phyloP scores from a whole-genome alignment of 192 early-diverging fungal genomes.

The Entomortierella chlamydospora region DNA sequence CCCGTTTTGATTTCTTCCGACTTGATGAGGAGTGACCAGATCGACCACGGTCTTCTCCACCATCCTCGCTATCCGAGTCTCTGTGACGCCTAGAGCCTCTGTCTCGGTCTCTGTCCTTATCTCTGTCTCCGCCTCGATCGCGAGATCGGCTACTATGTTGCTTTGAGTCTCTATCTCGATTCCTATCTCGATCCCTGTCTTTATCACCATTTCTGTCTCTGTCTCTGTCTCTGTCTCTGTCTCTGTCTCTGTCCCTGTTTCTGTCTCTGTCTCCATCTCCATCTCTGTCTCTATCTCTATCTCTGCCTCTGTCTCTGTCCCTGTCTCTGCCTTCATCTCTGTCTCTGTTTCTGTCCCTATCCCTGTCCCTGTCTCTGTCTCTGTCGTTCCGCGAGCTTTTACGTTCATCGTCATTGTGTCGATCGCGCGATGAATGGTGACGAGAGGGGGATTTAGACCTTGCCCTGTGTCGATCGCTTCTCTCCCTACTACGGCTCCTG shows the following conservation, averaged over 20 bases:
- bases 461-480: constrained; percentile 12
- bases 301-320: constrained; percentile 12
- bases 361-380: constrained; percentile 16
- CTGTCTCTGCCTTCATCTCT: constrained; percentile 11
- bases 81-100: constrained; percentile 21
- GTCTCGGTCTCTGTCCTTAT: constrained; percentile 7
- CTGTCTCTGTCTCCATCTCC: constrained; percentile 5
- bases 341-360: neutral
- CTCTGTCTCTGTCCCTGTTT: neutral
- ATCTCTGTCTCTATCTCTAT: neutral
- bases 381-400: constrained; percentile 2
- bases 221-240: constrained; percentile 8
- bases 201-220: neutral
- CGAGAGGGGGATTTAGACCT: constrained; percentile 18
- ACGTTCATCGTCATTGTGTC: constrained; percentile 15
- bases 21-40: constrained; percentile 20
- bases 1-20: constrained; percentile 35
- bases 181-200: neutral
- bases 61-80: constrained; percentile 15
- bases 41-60: constrained; percentile 15
- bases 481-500: constrained; percentile 33
- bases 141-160: constrained; percentile 1
- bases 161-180: constrained; percentile 6
- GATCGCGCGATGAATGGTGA: constrained; percentile 18
- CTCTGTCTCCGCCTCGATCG: constrained; percentile 3